Base-by-base conservation (phyloP, 2,329 filamentous ascomycete species). In the Fusarium concolor region DNA sequence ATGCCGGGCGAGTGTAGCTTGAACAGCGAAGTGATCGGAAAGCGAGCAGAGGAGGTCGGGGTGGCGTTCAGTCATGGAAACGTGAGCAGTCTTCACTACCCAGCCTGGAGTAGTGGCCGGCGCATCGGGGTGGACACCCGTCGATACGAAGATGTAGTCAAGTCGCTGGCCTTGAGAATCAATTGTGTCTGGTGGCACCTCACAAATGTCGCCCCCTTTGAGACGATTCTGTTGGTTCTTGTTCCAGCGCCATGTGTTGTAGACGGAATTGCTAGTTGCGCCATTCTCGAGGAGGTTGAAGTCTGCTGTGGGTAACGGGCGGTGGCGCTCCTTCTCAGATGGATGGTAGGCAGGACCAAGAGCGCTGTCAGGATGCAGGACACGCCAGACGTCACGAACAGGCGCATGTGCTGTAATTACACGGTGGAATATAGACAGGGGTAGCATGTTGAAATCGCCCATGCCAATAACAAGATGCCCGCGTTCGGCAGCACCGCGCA, bases 401-500 rank as follows among this genome's bases (percentile, higher is more conserved):
- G 90, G 90, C 11, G 90, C 89, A 75, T 94, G 90, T 5, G 89
- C 88, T 58, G 91, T 92, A 71, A 99, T 90, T 68, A 98, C 85
- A 54, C 89, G 87, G 80, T 98, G 93, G 31, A 92, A 90, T 65
- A 97, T 87, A 26, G 93, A 96, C 39, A 91, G 80, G 1, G 96
- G 96, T n/a, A 93, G 83, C 91, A 97, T 97, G 81, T 98, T 98
- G 82, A 98, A 97, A 81, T 98, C 96, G 26, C 96, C 96, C 54
- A 97, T 82, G 8, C 90, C 94, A 42, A 98, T 83, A 51, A 94
- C 94, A 29, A 98, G 84, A 76, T 95, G 92, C 9, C 94, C 93
- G 15, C 91, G 85, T 71, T 94, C 91, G 2, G 90, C 87, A 43
- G 95, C 94, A 59, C 88, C 91, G 47, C 92, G 89, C 81, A 97